These are phyloP conservation scores for Puccinellia tenuiflora DNA, from an alignment of 176 grass and related monocot species.

Conservation along the genomic window DNA sequence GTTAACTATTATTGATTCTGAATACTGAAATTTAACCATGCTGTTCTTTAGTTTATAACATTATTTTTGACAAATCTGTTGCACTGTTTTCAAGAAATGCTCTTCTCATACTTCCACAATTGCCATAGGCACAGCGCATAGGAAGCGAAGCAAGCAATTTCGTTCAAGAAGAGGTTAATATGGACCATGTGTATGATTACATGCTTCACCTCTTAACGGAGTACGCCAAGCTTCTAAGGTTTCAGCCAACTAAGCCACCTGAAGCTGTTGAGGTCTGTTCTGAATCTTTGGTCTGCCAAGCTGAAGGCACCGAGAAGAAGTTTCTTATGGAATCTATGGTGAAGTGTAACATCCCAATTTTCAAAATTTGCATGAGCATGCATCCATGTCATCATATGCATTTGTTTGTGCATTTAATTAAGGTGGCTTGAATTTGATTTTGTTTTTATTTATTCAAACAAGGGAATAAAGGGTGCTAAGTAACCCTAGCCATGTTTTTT, in stretches of 20 bases:
- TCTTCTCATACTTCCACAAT: conserved; percentile 8
- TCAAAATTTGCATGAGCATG: no score
- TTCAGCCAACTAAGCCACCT: conserved; percentile 62
- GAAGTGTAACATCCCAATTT: no score
- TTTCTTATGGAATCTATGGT: conserved; percentile 74
- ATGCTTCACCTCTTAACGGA: conserved; percentile 84
- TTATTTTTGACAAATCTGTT: not conserved
- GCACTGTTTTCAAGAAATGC: not conserved
- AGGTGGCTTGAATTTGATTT: no score
- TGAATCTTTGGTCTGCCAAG: conserved; percentile 69
- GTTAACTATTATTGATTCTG: not conserved
- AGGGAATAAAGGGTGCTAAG: no score
- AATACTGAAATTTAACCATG: not conserved
- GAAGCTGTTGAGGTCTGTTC: conserved; percentile 57
- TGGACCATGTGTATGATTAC: conserved; percentile 82
- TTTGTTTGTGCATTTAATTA: no score
- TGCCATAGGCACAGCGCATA: conserved; percentile 61
- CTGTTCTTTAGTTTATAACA: not conserved
- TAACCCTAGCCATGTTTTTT: no score
- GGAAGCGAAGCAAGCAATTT: conserved; percentile 73
- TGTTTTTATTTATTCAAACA: no score
- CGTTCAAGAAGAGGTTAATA: conserved; percentile 55
- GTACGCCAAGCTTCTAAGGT: conserved; percentile 75
- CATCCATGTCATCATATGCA: no score
- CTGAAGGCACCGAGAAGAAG: conserved; percentile 41